These are phyloP conservation scores for Physcomitrium patens DNA, from an alignment of 225 moss, liverwort and hornwort species.

Conservation along the genomic window DNA sequence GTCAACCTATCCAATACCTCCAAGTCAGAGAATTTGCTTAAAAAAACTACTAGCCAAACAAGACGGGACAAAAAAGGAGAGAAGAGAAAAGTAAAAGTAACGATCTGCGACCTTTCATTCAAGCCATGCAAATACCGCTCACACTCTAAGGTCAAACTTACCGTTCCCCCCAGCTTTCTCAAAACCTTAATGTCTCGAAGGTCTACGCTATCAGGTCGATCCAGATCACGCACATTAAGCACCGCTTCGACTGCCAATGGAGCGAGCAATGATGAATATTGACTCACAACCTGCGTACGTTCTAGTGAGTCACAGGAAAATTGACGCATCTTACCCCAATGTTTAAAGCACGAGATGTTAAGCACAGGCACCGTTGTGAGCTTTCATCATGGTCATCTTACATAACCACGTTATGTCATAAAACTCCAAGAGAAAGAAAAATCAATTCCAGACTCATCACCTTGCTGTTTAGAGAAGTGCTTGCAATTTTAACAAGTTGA, in stretches of 20 bases:
- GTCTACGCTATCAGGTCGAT: constrained; percentile 72
- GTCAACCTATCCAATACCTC: constrained; percentile 63
- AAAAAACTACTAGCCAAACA: not conserved
- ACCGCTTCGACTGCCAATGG: constrained; percentile 87
- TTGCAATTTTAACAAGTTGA: constrained; percentile 80
- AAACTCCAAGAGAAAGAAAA: not conserved
- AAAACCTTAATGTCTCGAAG: constrained; percentile 84
- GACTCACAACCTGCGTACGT: constrained; percentile 75
- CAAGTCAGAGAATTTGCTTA: not conserved
- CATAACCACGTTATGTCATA: not conserved
- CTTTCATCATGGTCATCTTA: not conserved
- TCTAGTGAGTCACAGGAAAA: constrained; percentile 9
- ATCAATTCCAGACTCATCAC: constrained; percentile 30
- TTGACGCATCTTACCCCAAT: constrained; percentile 6
- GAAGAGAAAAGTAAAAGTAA: not conserved
- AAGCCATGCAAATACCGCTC: not conserved
- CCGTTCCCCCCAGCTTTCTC: constrained; percentile 88
- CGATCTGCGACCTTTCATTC: not conserved
- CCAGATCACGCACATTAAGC: constrained; percentile 67
- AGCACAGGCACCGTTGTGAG: not conserved
- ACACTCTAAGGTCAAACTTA: constrained; percentile 30
- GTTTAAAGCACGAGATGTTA: not conserved
- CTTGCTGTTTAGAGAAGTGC: constrained; percentile 89
- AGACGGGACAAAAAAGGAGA: not conserved
- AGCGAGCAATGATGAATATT: constrained; percentile 86